phyloP scores from a whole-genome alignment of 1,284 basidiomycete species.

The Stygiomarasmius scandens region DNA sequence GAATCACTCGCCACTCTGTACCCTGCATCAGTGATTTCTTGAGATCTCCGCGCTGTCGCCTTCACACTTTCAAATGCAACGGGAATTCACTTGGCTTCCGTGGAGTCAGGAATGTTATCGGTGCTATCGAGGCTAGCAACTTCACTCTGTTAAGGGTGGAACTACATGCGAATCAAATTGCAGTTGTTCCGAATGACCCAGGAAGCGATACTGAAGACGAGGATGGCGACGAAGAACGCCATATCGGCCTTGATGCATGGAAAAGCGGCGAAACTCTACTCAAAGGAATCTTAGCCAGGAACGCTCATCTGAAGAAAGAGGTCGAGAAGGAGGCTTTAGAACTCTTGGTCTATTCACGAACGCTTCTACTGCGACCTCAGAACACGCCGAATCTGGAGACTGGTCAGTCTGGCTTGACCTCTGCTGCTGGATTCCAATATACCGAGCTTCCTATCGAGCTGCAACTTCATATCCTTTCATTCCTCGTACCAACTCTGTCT shows the following conservation, averaged over 20 bases:
- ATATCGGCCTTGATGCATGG: conserved; percentile 29
- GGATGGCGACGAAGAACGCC: conserved; percentile 19
- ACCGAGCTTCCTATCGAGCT: conserved; percentile 59
- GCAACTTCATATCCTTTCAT: conserved; percentile 58
- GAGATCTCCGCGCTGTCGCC: conserved; percentile 51
- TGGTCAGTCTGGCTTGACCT: conserved; percentile 1
- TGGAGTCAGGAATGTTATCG: conserved; percentile 47
- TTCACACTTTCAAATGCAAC: conserved; percentile 56
- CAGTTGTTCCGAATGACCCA: conserved; percentile 8
- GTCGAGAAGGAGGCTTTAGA: conserved; percentile 52
- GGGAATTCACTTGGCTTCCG: conserved; percentile 55
- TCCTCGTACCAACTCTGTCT: conserved; percentile 61
- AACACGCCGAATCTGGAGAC: conserved; percentile 2
- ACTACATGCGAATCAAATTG: conserved; percentile 49
- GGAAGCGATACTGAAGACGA: conserved; percentile 29
- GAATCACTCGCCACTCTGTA: conserved; percentile 48
- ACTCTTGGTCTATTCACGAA: conserved; percentile 54
- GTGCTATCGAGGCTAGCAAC: conserved; percentile 49
- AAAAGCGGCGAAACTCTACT: conserved; percentile 41
- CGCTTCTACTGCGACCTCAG: conserved; percentile 43
- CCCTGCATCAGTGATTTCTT: conserved; percentile 52
- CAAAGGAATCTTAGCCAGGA: conserved; percentile 46
- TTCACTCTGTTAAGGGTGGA: conserved; percentile 54
- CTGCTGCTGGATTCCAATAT: conserved; percentile 36
- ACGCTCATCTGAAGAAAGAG: conserved; percentile 47